These are phyloP conservation scores for Kappamyces sp. DNA, from an alignment of 192 early-diverging fungal species.

Conservation along the genomic window DNA sequence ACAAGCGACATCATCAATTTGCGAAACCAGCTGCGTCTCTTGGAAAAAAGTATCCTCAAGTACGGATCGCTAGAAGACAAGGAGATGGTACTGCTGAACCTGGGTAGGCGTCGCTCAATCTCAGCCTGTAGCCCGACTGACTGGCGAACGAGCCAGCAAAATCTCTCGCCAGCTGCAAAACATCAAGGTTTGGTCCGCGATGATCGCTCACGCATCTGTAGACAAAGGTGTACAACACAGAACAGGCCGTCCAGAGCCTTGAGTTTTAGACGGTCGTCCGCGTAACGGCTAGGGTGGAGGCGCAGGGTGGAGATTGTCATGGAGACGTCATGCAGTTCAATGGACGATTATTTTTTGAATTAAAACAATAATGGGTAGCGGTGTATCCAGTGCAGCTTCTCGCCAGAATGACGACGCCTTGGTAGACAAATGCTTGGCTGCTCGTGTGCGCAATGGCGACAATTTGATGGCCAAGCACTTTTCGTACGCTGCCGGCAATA, in stretches of 20 bases:
- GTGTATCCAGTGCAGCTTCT: conserved; percentile 5
- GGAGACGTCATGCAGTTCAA: neutral
- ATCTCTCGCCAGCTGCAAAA: conserved; percentile 38
- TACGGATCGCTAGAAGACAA: conserved; percentile 53
- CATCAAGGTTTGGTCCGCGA: conserved; percentile 25
- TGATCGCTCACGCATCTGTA: neutral
- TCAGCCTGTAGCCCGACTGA: conserved; percentile 25
- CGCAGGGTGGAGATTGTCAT: neutral
- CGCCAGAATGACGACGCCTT: neutral
- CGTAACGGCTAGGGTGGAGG: neutral
- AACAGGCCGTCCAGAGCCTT: conserved; percentile 29
- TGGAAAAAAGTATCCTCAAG: conserved; percentile 52
- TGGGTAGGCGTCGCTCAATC: conserved; percentile 24
- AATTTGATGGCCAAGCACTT: conserved; percentile 18
- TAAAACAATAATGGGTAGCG: conserved; percentile 14
- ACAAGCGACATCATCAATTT: conserved; percentile 54
- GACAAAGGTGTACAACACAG: conserved; percentile 33
- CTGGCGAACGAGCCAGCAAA: conserved; percentile 28
- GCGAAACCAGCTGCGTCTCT: conserved; percentile 39
- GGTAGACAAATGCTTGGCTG: conserved; percentile 7
- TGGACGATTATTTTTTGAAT: conserved; percentile 8
- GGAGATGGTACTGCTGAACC: conserved; percentile 43
- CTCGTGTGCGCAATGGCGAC: conserved; percentile 3
- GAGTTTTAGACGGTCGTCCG: conserved; percentile 16
- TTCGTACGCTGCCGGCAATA: neutral